Evolutionary conservation across 1,139 yeast genomes (phyloP).

Genomic region (Geotrichum candidum): DNA sequence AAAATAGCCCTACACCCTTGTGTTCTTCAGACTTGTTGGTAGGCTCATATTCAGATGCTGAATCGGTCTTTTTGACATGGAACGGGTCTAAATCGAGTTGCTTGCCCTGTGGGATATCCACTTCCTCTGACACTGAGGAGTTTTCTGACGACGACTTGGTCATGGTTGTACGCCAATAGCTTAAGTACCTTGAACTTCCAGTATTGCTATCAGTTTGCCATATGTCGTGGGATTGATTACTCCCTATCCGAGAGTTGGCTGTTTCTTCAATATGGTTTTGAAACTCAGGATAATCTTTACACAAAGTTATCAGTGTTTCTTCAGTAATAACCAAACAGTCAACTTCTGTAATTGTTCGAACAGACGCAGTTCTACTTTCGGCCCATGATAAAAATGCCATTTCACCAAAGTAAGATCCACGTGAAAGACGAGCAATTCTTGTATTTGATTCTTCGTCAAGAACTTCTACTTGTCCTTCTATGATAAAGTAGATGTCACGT

Average conservation of each 20-base stretch:
- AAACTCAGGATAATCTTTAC: conserved; percentile 52
- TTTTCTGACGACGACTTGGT: conserved; percentile 20
- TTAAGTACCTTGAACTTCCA: not conserved
- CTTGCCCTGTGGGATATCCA: conserved; percentile 1
- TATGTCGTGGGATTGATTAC: conserved; percentile 38
- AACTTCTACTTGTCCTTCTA: conserved; percentile 67
- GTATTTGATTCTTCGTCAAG: conserved; percentile 40
- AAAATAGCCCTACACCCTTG: conserved; percentile 16
- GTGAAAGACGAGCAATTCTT: conserved; percentile 51
- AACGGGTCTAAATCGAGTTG: conserved; percentile 3
- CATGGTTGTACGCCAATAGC: not conserved
- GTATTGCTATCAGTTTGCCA: conserved; percentile 12
- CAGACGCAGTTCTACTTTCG: conserved; percentile 52
- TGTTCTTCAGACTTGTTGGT: not conserved
- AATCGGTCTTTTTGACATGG: conserved; percentile 6
- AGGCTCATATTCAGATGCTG: not conserved
- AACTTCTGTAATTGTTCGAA: conserved; percentile 54
- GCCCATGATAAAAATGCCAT: conserved; percentile 59
- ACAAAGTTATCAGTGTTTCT: conserved; percentile 46
- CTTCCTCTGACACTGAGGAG: conserved; percentile 1
- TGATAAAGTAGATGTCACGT: conserved; percentile 58
- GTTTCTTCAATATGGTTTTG: conserved; percentile 55
- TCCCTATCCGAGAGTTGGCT: conserved; percentile 52
- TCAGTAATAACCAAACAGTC: conserved; percentile 57
- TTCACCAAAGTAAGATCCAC: conserved; percentile 70